Evolutionary conservation across 768 basidiomycete species (phyloP), one percentile per base, ranked within the genome.

Genomic region (Austroboletus eburneus): DNA sequence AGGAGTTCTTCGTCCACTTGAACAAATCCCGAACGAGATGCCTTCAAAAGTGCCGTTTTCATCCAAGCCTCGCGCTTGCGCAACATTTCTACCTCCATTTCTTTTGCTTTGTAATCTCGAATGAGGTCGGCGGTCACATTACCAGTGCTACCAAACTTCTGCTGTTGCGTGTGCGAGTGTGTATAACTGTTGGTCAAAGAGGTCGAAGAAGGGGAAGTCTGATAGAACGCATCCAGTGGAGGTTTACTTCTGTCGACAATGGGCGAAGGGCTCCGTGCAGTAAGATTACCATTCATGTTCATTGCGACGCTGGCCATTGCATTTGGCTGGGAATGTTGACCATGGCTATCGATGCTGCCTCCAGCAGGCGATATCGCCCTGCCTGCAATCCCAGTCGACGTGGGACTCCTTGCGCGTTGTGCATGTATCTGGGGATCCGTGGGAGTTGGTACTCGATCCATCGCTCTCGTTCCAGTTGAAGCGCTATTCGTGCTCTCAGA

Each of bases 1-100:
- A 72, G 52, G 24, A 70, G 69, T 25, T 77, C 81, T 40, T 80
- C 79, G 24, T 77, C 78, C 30, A 74, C 67, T 55, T 82, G 79
- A 16, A 87, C 72, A 65, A 86, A 97, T 4, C 95, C 95, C 42
- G 84, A 73, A 42, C 81, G 78, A 21, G 78, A 75, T 1, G 95
- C 95, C 58, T 83, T 79, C 5, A 71, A 68, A 39, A 99, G 67
- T 1, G 89, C 85, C 38, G 83, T 81, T 61, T 80, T 83, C 82
- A 97, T 84, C 86, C 95, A 96, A 29, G 71, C 70, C 71, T 91
- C 83, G 54, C 88, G 80, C 60, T 80, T 80, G 75, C 81, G 84
- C 54, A 86, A 67, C 38, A 72, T 72, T 53, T 91, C 90, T 38
- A 96, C 61, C 64, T 95, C 92, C 30, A 73, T 71, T 53, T 94